Base-by-base conservation (phyloP, 495 filamentous ascomycete genomes). In the Hyaloscypha bicolor region DNA sequence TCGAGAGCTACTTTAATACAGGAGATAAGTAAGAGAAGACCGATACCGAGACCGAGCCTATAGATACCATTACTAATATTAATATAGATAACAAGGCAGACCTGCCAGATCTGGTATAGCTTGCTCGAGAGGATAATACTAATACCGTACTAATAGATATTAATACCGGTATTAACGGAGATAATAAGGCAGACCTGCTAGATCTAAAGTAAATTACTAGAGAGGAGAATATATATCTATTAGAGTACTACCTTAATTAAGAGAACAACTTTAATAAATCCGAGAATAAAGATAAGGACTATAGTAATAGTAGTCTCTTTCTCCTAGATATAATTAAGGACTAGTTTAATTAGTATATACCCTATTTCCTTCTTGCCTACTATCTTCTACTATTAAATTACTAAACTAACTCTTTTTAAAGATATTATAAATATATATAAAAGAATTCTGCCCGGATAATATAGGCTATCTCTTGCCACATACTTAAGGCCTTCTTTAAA, bases 211-310 rank as follows among this genome's bases (percentile, higher is more conserved):
- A 32, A 48, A 6, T 63, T 48, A 37, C 32, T 62, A 29, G 25
- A 59, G 56, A 66, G 19, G 75, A 77, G 30, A 77, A 78, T 60
- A 66, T 75, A 62, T 66, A 79, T 60, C 63, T 70, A 42, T 73
- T 71, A 55, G 71, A 80, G 68, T 80, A 77, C 67, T 79, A 80
- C 64, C 72, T 78, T 52, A 56, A 77, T 62, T 64, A 76, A 70
- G 73, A 77, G 56, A 48, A 59, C 22, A 71, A 78, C 72, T 77
- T 76, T 63, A 70, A 80, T 60, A 69, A 79, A 73, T 72, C 75
- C 5, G 62, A 71, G 55, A 75, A 79, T 68, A 73, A 67, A 32
- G 45, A 79, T 69, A 71, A 80, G 58, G 73, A 79, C 64, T 78
- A 78, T 72, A 68, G 69, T 5, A 70, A 75, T 66, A 71, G 73